Base-by-base conservation (phyloP, 495 filamentous ascomycete genomes). In the Aspergillus sparsus region DNA sequence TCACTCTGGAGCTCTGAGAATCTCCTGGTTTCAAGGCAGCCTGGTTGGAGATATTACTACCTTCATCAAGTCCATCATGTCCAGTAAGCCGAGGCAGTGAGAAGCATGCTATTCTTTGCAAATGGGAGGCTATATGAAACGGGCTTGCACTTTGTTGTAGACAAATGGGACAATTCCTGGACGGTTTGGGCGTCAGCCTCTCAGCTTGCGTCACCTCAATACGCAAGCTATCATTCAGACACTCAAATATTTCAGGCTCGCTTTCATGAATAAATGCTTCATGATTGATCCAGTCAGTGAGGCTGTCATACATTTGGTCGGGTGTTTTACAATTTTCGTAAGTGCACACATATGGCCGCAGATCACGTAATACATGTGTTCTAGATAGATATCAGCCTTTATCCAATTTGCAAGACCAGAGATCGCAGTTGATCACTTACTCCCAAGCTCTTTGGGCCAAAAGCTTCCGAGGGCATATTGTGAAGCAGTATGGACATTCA, bases 331-430 rank as follows among this genome's bases (percentile, higher is more conserved):
- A 55, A 37, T 44, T 9, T n/a, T 55, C 41, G 15, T 42, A 55
- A 4, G 37, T 42, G 53, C 53, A 55, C 3, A 44, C 37, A 42
- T 55, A 55, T 0, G 53, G 53, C 15, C 36, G n/a, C 12, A 55
- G 36, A 42, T 55, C 53, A 4, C 36, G 36, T 15, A 44, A 44
- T 10, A 55, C 31, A 44, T 55, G 53, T 13, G 53, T 55, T 55
- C 53, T 15, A 18, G 8, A 12, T 6, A 2, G 2, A 33, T 3
- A 31, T 31, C 13, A 53, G 44, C 15, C n/a, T n/a, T n/a, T n/a
- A 18, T 46, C 0, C 3, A 1, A n/a, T 46, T 3, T 46, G 15
- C 13, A 46, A 3, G 21, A 33, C 45, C 1, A 3, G 34, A 10
- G 15, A 12, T 13, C 10, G 18, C n/a, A n/a, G n/a, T n/a, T n/a